Evolutionary conservation across 257 asterid genomes (phyloP).

Genomic region (Gardenia jasminoides): DNA sequence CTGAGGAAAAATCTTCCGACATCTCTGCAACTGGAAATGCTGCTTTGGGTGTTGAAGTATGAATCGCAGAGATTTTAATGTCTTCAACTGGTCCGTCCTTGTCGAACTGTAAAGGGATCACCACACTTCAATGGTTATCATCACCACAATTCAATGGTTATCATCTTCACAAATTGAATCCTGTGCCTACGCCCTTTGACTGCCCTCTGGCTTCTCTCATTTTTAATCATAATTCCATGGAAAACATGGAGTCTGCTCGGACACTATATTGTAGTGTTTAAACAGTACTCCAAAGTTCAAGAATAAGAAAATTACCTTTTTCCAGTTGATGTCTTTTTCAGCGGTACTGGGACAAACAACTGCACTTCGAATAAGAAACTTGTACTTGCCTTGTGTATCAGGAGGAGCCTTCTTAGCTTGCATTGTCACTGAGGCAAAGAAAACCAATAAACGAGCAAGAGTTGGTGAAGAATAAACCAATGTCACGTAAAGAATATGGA

Average conservation of each 20-base stretch:
- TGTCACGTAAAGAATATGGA: background rate
- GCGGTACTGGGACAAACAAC: conserved; percentile 21
- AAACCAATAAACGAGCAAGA: background rate
- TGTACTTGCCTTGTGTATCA: conserved; percentile 23
- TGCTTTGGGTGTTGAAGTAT: conserved; percentile 26
- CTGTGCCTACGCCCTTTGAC: background rate
- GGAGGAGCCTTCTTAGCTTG: conserved; percentile 19
- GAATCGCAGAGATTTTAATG: conserved; percentile 38
- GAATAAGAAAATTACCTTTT: conserved; percentile 22
- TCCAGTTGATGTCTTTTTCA: conserved; percentile 15
- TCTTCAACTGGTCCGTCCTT: conserved; percentile 14
- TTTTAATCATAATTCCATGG: background rate
- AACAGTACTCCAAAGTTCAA: background rate
- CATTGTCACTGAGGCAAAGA: conserved; percentile 26
- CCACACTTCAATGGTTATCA: background rate
- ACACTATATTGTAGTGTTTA: too few species aligned
- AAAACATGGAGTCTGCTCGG: too few species aligned
- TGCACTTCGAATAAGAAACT: conserved; percentile 35
- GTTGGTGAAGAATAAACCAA: background rate
- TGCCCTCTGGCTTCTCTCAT: background rate
- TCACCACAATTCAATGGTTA: background rate
- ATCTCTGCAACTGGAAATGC: conserved; percentile 21
- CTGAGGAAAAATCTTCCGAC: conserved; percentile 26
- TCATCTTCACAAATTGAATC: too few species aligned
- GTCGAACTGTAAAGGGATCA: background rate